These are phyloP conservation scores for Rutidosis leptorrhynchoides DNA, from an alignment of 129 eudicot genomes.

Conservation along the genomic window DNA sequence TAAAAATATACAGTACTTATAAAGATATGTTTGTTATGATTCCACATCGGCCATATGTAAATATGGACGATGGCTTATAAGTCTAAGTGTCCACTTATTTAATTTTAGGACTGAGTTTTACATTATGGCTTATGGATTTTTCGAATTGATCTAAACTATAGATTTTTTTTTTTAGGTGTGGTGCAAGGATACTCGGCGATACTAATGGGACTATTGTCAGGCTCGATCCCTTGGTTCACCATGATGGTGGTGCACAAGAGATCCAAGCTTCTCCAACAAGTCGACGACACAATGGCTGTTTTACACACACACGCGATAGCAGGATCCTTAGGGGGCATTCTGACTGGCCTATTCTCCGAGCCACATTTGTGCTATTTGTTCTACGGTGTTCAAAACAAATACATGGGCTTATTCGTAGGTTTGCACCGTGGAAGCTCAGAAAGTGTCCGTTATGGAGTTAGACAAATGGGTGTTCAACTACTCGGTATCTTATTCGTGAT, in stretches of 20 bases:
- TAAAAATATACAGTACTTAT: no score
- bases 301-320: slow-evolving; percentile 67
- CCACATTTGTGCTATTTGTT: slow-evolving; percentile 44
- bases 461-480: slow-evolving; percentile 61
- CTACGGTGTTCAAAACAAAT: slow-evolving; percentile 26
- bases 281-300: slow-evolving; percentile 65
- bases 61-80: no score
- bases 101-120: no score
- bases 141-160: background rate
- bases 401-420: slow-evolving; percentile 52
- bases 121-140: no score
- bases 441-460: slow-evolving; percentile 29
- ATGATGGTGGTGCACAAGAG: slow-evolving; percentile 76
- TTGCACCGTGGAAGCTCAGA: slow-evolving; percentile 24
- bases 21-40: no score
- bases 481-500: slow-evolving; percentile 44
- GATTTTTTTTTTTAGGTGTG: slow-evolving; percentile 32
- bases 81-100: no score
- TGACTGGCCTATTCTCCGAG: slow-evolving; percentile 55
- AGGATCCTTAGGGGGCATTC: slow-evolving; percentile 65
- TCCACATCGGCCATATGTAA: no score
- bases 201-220: slow-evolving; percentile 55
- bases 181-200: slow-evolving; percentile 63
- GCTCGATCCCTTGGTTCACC: slow-evolving; percentile 66
- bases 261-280: slow-evolving; percentile 48